Conservation (phyloP, 1,284 basidiomycete genomes). For the Mycena citricolor region DNA sequence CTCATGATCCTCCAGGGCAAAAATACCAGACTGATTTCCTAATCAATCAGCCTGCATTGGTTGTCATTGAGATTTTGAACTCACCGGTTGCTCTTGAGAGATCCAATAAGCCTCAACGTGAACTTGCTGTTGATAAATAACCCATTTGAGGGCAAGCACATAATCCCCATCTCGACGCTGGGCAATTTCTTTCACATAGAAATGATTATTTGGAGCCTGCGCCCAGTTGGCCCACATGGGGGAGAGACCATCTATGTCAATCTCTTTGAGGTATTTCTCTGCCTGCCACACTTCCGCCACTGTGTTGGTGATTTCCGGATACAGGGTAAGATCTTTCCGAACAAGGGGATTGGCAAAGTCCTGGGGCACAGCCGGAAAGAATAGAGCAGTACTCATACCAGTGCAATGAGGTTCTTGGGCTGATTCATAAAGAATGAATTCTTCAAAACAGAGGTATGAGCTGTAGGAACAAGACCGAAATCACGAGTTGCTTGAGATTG, state of each 20-base stretch:
- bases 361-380: no score
- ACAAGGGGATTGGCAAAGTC: conserved; percentile 38
- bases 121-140: conserved; percentile 4
- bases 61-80: no score
- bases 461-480: conserved; percentile 21
- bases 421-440: conserved; percentile 36
- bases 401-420: conserved; percentile 25
- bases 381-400: conserved; percentile 26
- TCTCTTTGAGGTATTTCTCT: conserved; percentile 30
- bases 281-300: conserved; percentile 35
- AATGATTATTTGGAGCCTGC: conserved; percentile 19
- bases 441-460: conserved; percentile 28
- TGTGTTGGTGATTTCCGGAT: conserved; percentile 29
- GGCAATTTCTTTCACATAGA: conserved; percentile 30
- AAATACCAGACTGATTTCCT: no score
- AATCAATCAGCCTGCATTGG: no score
- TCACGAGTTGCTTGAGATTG: conserved; percentile 25
- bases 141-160: conserved; percentile 24
- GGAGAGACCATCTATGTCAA: conserved; percentile 25
- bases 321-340: conserved; percentile 29
- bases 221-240: conserved; percentile 37
- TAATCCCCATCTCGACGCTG: conserved; percentile 23
- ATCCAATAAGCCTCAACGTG: conserved; percentile 17
- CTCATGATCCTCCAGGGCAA: no score
- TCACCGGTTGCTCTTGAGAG: no score